Evolutionary conservation across 1,284 basidiomycete species (phyloP).

Genomic region (Leucoagaricus sp.): DNA sequence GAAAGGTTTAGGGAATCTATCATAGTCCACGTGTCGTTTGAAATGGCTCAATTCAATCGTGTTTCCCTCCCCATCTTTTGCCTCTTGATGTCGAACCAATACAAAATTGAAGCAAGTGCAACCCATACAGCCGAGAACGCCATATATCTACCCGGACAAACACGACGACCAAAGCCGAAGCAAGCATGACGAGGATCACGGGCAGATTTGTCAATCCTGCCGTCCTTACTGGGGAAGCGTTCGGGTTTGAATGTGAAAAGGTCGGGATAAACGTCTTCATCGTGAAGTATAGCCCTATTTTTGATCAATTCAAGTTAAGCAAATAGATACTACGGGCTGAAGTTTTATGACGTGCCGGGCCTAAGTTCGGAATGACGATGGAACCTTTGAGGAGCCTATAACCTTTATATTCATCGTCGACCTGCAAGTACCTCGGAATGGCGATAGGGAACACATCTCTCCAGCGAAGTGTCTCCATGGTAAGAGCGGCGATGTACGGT

Average conservation of each 20-base stretch:
- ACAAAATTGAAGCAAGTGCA: constrained; percentile 36
- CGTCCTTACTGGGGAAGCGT: constrained; percentile 31
- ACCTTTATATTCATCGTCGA: constrained; percentile 30
- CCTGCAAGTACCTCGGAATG: too few relatives aligned
- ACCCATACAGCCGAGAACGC: constrained; percentile 40
- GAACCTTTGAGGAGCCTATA: constrained; percentile 31
- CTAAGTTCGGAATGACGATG: constrained; percentile 31
- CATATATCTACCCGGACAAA: constrained; percentile 42
- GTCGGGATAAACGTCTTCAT: constrained; percentile 35
- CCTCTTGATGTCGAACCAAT: constrained; percentile 37
- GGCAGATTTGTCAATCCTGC: constrained; percentile 29
- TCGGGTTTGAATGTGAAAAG: constrained; percentile 41
- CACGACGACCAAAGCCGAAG: constrained; percentile 41
- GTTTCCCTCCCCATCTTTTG: constrained; percentile 34
- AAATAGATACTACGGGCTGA: neutral
- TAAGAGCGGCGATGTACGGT: constrained; percentile 40
- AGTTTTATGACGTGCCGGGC: constrained; percentile 19
- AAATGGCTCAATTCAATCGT: constrained; percentile 34
- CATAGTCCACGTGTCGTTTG: too few relatives aligned
- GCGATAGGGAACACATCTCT: too few relatives aligned
- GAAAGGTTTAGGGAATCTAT: constrained; percentile 32
- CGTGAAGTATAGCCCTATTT: constrained; percentile 38
- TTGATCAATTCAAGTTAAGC: neutral
- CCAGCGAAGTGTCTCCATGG: constrained; percentile 40
- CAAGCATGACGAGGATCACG: constrained; percentile 30